Evolutionary conservation across 495 filamentous ascomycete species (phyloP).

Genomic region (Penicillium diatomitis): DNA sequence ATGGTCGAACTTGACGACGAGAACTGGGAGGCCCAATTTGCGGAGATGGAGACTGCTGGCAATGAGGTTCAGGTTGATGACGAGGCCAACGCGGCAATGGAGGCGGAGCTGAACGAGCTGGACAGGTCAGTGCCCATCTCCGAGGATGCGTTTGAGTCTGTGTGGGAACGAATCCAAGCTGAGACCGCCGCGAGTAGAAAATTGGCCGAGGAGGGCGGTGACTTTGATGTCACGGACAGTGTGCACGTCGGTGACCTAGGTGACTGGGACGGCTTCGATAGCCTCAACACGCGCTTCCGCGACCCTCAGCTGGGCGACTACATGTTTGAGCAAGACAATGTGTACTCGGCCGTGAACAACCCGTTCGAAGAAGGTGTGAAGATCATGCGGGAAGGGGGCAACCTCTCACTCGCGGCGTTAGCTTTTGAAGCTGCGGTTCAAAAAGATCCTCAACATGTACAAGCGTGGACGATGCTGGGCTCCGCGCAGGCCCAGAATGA

Average conservation of each 20-base stretch:
- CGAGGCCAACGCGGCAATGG: slow-evolving; percentile 67
- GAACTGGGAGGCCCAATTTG: slow-evolving; percentile 95
- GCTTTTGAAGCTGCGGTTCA: slow-evolving; percentile 97
- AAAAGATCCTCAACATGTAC: slow-evolving; percentile 74
- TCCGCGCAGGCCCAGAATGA: slow-evolving; percentile 94
- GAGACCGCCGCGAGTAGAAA: slow-evolving; percentile 65
- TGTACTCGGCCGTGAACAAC: slow-evolving; percentile 65
- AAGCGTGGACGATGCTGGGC: slow-evolving; percentile 89
- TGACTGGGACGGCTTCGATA: slow-evolving; percentile 64
- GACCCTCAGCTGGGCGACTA: slow-evolving; percentile 81
- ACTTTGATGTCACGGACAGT: slow-evolving; percentile 41
- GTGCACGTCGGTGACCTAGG: slow-evolving; percentile 59
- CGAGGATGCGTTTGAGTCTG: slow-evolving; percentile 76
- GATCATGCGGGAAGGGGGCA: slow-evolving; percentile 86
- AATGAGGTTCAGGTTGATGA: slow-evolving; percentile 51
- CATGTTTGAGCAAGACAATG: slow-evolving; percentile 87
- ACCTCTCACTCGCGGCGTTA: slow-evolving; percentile 84
- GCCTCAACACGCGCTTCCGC: slow-evolving; percentile 46
- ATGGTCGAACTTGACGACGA: slow-evolving; percentile 89
- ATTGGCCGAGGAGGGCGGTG: slow-evolving; percentile 56
- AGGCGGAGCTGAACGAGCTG: slow-evolving; percentile 81
- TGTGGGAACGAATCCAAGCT: slow-evolving; percentile 81
- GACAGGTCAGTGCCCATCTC: slow-evolving; percentile 64
- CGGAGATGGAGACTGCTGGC: slow-evolving; percentile 70
- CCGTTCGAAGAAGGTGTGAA: slow-evolving; percentile 86